Base-by-base conservation (phyloP, 1,284 basidiomycete species). In the Phylloboletellus chloephorus region DNA sequence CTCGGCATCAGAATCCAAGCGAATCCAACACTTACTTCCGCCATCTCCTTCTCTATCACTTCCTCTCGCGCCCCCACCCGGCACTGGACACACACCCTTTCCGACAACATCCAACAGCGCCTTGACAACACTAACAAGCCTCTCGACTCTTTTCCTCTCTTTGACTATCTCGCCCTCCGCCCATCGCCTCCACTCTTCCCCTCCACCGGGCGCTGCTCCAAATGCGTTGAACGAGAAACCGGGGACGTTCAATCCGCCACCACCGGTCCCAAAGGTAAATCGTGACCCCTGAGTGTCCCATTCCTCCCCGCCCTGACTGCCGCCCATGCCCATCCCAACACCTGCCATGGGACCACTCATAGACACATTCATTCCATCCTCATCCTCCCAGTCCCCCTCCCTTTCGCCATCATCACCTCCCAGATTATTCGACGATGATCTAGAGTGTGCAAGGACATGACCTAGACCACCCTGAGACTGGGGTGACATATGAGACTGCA, bases 71-170 rank as follows among this genome's bases (percentile, higher is more conserved):
- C 29, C 26, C 7, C 21, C 8, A 22, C 7, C 26, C 7, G 29
- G 10, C 3, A 23, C 16, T 13, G 13, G 31, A 17, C 37, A 75
- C 6, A 74, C 73, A n/a, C 33, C 52, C 73, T 73, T 44, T 65
- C 67, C 36, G 79, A 68, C 21, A 74, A 64, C 30, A 79, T 82
- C 71, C 74, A 84, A 52, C 81, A 65, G 25, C 2, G 70, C 62
- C 48, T 66, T 63, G 21, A 79, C 63, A 12, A 74, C 55, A 30
- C 64, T 60, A 8, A 70, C 67, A 21, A 78, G 61, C 43, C 64
- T 71, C 39, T 78, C 76, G 3, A 68, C 65, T 47, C 70, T 68
- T 34, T 69, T 63, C 43, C 72, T 67, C 60, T 86, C 84, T n/a
- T 41, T 56, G 13, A 29, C 2, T 26, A 64, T 53, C 47, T 60